Base-by-base conservation (phyloP, 2,329 filamentous ascomycete species). In the Fusarium pseudonygamai region DNA sequence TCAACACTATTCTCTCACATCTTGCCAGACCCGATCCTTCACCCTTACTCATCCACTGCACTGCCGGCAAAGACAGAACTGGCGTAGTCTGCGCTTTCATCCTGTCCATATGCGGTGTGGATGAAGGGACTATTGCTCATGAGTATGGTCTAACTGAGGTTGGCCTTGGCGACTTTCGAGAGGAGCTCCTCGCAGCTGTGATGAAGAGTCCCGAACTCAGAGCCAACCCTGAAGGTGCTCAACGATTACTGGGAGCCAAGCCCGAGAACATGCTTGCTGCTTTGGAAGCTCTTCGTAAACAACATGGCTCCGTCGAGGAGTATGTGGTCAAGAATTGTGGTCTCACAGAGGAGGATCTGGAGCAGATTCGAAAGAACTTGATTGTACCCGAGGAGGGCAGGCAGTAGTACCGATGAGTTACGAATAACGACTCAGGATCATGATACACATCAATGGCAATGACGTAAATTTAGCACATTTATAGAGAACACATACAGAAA, bases 31-130 rank as follows among this genome's bases (percentile, higher is more conserved):
- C 78, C 9, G 78, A 84, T 5, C 76, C 82, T 6, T 71, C 82
- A 4, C 89, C 91, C 13, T 81, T 92, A 15, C 83, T 94, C 12
- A 83, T 94, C 13, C 92, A 95, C 78, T 95, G 93, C 80, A 93
- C 92, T 0, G 92, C 91, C 0, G 93, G 93, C 18, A 95, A 95
- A 81, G 93, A 95, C 79, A 86, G 93, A 47, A 95, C 93, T 0
- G 93, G 93, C 5, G 86, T 95, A 9, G 82, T 94, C 49, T 88
- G 89, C 55, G 93, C 91, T 7, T 75, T 95, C 45, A 79, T 95
- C 14, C 84, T 94, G 43, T 82, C 87, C 32, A 84, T 94, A 34
- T 90, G 90, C 14, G 90, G 90, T 8, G 90, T 93, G 0, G 80
- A 85, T 3, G 86, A 90, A 71, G 83, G 88, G 39, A 79, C 82